Base-by-base conservation (phyloP, 1,139 yeast genomes). In the Geotrichum citri-aurantii region DNA sequence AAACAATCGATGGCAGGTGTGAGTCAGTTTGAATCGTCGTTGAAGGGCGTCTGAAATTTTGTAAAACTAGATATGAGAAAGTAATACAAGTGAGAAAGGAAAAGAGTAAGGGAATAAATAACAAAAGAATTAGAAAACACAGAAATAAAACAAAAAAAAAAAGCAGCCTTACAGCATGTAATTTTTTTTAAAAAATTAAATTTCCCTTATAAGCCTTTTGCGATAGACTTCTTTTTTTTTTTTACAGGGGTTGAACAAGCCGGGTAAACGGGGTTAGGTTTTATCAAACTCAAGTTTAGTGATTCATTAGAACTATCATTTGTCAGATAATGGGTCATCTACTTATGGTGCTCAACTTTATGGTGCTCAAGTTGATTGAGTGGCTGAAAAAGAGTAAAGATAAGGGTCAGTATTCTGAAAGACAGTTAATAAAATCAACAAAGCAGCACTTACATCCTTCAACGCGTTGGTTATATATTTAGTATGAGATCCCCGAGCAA, bases 401-500 rank as follows among this genome's bases (percentile, higher is more conserved):
- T 17, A 19, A 19, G 8, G 14, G 56, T 54, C 48, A 54, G 48
- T 27, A 48, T 1, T 24, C n/a, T n/a, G n/a, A 3, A 14, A 11
- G 14, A 31, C 14, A 46, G 23, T 4, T 42, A 44, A 23, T 24
- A 3, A 17, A 47, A 8, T 37, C 7, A 12, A 19, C 14, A 37
- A 40, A 12, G 37, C 10, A 37, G 27, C 49, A 63, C 75, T 65
- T 61, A 71, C 75, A 59, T 75, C 74, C 46, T 68, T 70, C 57
- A 66, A 59, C 2, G 79, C 79, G 33, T 65, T 66, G 11, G 74
- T 71, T 51, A 76, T 68, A 62, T 74, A 74, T 64, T 77, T 77
- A 11, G 80, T 76, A 62, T 77, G 80, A 29, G 75, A 71, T 5
- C 80, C 80, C 10, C 78, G 65, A 8, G 80, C 80, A 60, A 76